Evolutionary conservation across 768 basidiomycete genomes (phyloP).

Genomic region (Amanita fuliginea): DNA sequence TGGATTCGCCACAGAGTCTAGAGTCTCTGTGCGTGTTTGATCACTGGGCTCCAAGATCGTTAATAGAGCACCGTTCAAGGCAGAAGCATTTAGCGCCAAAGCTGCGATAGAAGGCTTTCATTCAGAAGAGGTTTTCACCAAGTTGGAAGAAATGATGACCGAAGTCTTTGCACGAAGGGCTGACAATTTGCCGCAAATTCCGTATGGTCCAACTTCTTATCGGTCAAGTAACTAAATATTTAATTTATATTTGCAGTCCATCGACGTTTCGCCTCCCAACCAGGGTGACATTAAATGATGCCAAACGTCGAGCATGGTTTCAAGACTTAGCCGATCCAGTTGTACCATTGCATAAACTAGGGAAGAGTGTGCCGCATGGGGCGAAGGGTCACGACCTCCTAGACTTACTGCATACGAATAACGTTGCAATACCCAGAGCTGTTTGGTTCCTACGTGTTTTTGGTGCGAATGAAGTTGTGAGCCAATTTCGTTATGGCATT

Average conservation of each 20-base stretch:
- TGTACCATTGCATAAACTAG: conserved; percentile 71
- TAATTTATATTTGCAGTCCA: conserved; percentile 24
- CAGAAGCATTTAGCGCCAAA: conserved; percentile 54
- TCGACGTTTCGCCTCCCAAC: conserved; percentile 72
- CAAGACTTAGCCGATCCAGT: conserved; percentile 71
- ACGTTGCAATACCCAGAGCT: conserved; percentile 71
- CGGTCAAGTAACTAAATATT: neutral
- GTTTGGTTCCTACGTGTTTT: conserved; percentile 84
- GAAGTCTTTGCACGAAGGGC: conserved; percentile 59
- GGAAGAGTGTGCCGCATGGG: conserved; percentile 79
- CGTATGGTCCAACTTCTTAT: conserved; percentile 34
- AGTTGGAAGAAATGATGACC: conserved; percentile 66
- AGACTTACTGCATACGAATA: conserved; percentile 65
- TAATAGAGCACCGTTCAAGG: conserved; percentile 22
- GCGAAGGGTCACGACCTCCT: conserved; percentile 78
- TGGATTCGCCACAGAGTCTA: conserved; percentile 45
- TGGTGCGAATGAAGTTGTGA: conserved; percentile 79
- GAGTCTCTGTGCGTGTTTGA: conserved; percentile 41
- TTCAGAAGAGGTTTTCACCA: conserved; percentile 38
- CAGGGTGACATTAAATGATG: conserved; percentile 72
- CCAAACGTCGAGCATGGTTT: conserved; percentile 76
- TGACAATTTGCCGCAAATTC: conserved; percentile 44
- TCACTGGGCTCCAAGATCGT: neutral
- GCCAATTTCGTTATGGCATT: conserved; percentile 6
- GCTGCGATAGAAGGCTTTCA: conserved; percentile 38